These are phyloP conservation scores for Artemisia argyi DNA, from an alignment of 129 eudicot species.

Conservation along the genomic window DNA sequence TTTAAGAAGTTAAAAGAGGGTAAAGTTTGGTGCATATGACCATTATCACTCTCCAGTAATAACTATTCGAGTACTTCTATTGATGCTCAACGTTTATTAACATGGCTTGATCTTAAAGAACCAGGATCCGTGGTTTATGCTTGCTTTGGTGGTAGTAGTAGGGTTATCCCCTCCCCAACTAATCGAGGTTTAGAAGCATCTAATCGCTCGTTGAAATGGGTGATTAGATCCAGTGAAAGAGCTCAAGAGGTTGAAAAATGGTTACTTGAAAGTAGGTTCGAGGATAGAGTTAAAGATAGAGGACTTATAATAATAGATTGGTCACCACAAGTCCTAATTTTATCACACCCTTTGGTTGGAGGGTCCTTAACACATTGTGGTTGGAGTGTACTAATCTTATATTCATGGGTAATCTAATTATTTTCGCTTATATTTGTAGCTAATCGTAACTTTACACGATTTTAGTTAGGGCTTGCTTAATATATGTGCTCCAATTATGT, in stretches of 20 bases:
- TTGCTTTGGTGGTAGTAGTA: slow-evolving; percentile 52
- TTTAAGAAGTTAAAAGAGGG: slow-evolving; percentile 36
- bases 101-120: slow-evolving; percentile 49
- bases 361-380: slow-evolving; percentile 39
- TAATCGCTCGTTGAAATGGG: slow-evolving; percentile 54
- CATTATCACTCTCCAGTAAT: slow-evolving; percentile 49
- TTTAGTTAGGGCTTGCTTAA: too few relatives aligned
- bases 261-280: slow-evolving; percentile 44
- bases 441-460: too few relatives aligned
- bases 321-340: slow-evolving; percentile 60
- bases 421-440: too few relatives aligned
- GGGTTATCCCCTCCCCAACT: slow-evolving; percentile 37
- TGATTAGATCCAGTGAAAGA: slow-evolving; percentile 43
- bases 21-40: slow-evolving; percentile 70
- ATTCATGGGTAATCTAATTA: too few relatives aligned
- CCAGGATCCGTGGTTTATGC: slow-evolving; percentile 51
- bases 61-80: slow-evolving; percentile 26
- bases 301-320: slow-evolving; percentile 56
- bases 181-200: slow-evolving; percentile 55
- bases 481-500: too few relatives aligned
- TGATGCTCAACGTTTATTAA: slow-evolving; percentile 26
- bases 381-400: slow-evolving; percentile 2
- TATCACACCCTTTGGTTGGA: slow-evolving; percentile 51
- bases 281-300: slow-evolving; percentile 43
- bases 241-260: slow-evolving; percentile 47